Percentiles rank a stretch among this genome's conserved stretches.
Evolutionary conservation across 257 asterid genomes (phyloP).

Genomic region (Penstemon eatonii): DNA sequence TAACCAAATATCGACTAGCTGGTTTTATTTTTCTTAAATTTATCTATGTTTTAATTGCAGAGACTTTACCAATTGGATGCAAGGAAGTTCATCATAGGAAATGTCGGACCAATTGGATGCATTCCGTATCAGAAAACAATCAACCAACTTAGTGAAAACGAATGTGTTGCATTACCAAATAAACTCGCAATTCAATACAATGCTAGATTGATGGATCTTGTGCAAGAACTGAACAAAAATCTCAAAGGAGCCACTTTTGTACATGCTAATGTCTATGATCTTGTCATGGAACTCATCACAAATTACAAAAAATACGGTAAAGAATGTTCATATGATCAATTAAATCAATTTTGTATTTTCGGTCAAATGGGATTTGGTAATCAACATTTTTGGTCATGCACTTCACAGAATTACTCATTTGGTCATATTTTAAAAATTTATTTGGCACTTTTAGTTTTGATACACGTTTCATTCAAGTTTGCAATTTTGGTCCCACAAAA

Average conservation of each 20-base stretch:
- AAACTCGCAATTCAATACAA: conserved; percentile 80
- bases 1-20: too few species aligned
- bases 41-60: conserved; percentile 39
- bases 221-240: conserved; percentile 50
- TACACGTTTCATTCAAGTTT: too few species aligned
- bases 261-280: conserved; percentile 76
- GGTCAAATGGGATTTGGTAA: too few species aligned
- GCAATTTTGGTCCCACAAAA: too few species aligned
- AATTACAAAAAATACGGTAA: conserved; percentile 74
- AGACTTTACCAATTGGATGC: conserved; percentile 78
- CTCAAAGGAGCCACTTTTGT: conserved; percentile 74
- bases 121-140: conserved; percentile 89
- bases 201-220: conserved; percentile 62
- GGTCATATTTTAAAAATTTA: too few species aligned
- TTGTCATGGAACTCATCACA: conserved; percentile 85
- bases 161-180: conserved; percentile 78
- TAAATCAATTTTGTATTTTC: too few species aligned
- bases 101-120: conserved; percentile 95
- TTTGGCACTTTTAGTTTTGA: too few species aligned
- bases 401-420: too few species aligned
- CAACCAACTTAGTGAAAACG: conserved; percentile 53
- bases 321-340: not conserved
- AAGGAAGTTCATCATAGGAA: conserved; percentile 75
- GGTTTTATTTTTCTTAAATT: not conserved
- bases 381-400: too few species aligned